Evolutionary conservation across 169 alveolate genomes (phyloP).

Genomic region (Eimeria brunetti): DNA sequence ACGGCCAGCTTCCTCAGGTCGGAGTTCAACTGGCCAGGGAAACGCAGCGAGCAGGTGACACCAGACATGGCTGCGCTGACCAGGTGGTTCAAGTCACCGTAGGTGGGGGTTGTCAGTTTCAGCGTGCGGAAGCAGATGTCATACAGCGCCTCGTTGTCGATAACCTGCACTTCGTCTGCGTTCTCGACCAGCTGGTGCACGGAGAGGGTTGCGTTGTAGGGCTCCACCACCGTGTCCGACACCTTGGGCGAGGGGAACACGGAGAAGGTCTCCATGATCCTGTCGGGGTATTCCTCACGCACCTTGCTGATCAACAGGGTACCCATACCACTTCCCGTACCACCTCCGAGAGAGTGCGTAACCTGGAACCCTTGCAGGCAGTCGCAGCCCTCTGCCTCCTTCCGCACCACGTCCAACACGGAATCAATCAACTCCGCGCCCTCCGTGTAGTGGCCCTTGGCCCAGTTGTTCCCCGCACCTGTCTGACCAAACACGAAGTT

Average conservation of each 20-base stretch:
- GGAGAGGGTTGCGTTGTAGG: constrained; percentile 98
- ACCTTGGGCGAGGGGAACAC: constrained; percentile 99
- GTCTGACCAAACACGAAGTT: constrained; percentile 99
- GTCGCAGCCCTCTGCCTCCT: constrained; percentile 99
- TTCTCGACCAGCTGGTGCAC: constrained; percentile 98
- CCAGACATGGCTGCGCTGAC: constrained; percentile 99
- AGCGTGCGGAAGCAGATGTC: constrained; percentile 99
- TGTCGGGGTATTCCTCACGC: constrained; percentile 99
- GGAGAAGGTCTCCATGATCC: constrained; percentile 99
- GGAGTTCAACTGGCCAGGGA: constrained; percentile 98
- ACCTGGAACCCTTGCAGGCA: constrained; percentile 97
- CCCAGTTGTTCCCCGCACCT: constrained; percentile 99
- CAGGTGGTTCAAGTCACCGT: constrained; percentile 97
- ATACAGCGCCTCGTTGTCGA: constrained; percentile 98
- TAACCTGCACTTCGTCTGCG: constrained; percentile 97
- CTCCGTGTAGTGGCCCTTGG: constrained; percentile 99
- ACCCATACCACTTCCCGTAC: constrained; percentile 99
- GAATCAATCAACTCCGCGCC: constrained; percentile 99
- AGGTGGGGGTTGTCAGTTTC: constrained; percentile 91
- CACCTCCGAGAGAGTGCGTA: constrained; percentile 99
- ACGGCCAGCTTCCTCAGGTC: constrained; percentile 98
- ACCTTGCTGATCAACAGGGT: constrained; percentile 97
- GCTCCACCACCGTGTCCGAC: constrained; percentile 99
- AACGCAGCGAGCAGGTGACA: constrained; percentile 98
- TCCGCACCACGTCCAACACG: constrained; percentile 98